Percentiles rank a stretch among this genome's conserved stretches.
Conservation (phyloP, 352 stramenopile genomes). For the Phytophthora citricola region DNA sequence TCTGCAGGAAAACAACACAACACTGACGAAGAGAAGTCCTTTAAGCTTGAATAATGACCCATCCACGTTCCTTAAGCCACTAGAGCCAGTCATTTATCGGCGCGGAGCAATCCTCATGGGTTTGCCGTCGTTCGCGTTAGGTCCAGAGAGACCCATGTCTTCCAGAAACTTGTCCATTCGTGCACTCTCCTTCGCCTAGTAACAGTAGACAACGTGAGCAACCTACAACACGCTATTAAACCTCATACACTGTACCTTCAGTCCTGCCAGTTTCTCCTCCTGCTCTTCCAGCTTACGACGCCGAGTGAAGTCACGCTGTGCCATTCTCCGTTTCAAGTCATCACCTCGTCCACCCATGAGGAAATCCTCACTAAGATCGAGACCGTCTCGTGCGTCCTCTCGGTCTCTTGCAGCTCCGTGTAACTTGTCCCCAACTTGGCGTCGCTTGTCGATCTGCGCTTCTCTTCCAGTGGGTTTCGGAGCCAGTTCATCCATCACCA, state of each 20-base stretch:
- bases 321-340: constrained; percentile 54
- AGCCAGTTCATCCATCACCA: constrained; percentile 63
- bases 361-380: constrained; percentile 75
- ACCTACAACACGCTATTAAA: neutral
- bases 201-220: constrained; percentile 3
- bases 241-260: constrained; percentile 40
- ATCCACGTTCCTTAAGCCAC: too few relatives aligned
- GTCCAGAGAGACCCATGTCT: constrained; percentile 68
- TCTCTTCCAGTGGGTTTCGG: constrained; percentile 73
- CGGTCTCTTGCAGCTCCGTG: constrained; percentile 70
- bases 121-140: constrained; percentile 29
- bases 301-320: constrained; percentile 44
- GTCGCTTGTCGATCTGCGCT: constrained; percentile 65
- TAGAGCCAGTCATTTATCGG: constrained; percentile 13
- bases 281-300: constrained; percentile 48
- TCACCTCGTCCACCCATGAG: constrained; percentile 56
- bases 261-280: constrained; percentile 43
- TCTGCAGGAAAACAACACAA: too few relatives aligned
- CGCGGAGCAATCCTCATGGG: constrained; percentile 70
- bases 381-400: constrained; percentile 65
- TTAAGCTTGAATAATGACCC: too few relatives aligned
- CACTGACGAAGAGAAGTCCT: too few relatives aligned
- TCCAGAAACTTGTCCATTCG: constrained; percentile 82
- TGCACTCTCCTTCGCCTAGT: constrained; percentile 69
- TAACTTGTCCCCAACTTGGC: constrained; percentile 47